phyloP scores from a whole-genome alignment of 345 rosid species.

The Salix dunnii region DNA sequence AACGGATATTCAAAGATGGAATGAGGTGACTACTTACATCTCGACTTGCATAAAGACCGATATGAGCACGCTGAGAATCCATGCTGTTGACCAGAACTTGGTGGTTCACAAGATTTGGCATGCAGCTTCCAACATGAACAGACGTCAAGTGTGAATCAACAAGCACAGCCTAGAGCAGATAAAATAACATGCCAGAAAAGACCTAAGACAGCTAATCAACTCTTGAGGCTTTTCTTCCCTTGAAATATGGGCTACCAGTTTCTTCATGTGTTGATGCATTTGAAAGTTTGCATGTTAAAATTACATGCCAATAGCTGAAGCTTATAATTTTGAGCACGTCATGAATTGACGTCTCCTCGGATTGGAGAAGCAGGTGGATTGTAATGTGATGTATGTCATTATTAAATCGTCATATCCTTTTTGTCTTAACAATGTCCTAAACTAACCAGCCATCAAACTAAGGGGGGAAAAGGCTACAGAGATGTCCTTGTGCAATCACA shows the following conservation, averaged over 20 bases:
- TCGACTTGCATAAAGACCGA: conserved; percentile 80
- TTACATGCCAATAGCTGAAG: not conserved
- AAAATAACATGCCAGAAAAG: not conserved
- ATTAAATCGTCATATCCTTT: not conserved
- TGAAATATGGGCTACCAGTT: not conserved
- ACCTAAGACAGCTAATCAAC: not conserved
- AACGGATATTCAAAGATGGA: conserved; percentile 1
- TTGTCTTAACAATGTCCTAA: not conserved
- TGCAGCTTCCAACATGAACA: conserved; percentile 56
- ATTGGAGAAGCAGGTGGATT: not conserved
- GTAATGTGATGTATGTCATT: not conserved
- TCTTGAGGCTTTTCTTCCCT: conserved; percentile 1
- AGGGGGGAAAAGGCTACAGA: not conserved
- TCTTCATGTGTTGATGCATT: not conserved
- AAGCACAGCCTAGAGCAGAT: not conserved
- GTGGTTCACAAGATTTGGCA: conserved; percentile 69
- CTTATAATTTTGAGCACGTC: not conserved
- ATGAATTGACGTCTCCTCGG: not conserved
- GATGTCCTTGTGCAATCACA: not conserved
- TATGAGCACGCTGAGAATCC: conserved; percentile 72
- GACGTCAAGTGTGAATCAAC: conserved; percentile 1
- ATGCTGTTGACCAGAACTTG: conserved; percentile 91
- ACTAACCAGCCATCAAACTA: not conserved
- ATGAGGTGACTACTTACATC: conserved; percentile 60
- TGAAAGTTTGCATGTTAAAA: not conserved